Evolutionary conservation across 2,329 filamentous ascomycete genomes (phyloP), one percentile per base, ranked within the genome.

Genomic region (Trichoderma sp.): DNA sequence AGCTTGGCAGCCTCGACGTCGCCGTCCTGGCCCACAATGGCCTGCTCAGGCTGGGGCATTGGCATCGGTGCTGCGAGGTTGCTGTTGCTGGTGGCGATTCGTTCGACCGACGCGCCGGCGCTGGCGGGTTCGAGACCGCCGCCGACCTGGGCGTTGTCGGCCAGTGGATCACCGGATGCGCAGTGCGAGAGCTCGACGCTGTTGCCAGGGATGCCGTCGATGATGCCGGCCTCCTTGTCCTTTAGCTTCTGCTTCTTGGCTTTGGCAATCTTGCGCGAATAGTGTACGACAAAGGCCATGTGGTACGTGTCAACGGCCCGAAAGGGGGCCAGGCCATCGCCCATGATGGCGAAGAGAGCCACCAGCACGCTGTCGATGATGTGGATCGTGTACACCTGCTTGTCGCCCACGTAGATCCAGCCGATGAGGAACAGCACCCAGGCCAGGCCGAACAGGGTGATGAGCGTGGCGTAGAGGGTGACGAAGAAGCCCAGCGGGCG

Each of bases 371-470:
- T 91, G 83, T 94, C 92, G 78, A 94, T 93, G 66, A 94, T 84
- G 76, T 94, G 91, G 79, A 93, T 90, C 50, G 90, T 83, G 77
- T 94, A 96, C 4, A 90, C 85, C 81, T 96, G 93, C 79, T 88
- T 87, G 35, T 91, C 90, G 24, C 93, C 94, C 24, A 96, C 92
- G 77, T 95, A 95, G 81, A 97, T 94, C 94, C 94, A 97, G 65
- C 92, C 94, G 81, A 97, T 97, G 73, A 97, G 86, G 84, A 96
- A 97, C n/a, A 97, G 88, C 1, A 97, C 94, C 95, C 94, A 97
- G 0, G 93, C 93, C 14, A 96, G 87, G 80, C 94, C 94, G 79
- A 97, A 97, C 0, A 95, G 87, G 0, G 94, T 97, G 79, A 97
- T 95, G 24, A 96, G 87, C 1, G 90, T 92, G 9, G 94, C 94